Conservation (phyloP, 345 rosid genomes). For the Carallia brachiata region DNA sequence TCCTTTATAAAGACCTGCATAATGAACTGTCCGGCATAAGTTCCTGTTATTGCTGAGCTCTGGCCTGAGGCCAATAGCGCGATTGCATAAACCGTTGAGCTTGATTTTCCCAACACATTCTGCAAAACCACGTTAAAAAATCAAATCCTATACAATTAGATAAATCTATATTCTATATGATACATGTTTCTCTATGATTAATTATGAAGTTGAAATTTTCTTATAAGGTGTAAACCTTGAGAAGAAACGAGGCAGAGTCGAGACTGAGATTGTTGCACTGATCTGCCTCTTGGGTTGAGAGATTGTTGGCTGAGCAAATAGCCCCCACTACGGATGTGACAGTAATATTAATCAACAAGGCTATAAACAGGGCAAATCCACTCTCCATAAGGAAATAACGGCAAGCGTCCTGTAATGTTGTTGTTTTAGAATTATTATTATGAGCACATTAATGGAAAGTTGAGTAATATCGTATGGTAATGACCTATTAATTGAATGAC, state of each 20-base stretch:
- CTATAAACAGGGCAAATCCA: constrained; percentile 58
- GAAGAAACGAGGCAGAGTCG: constrained; percentile 73
- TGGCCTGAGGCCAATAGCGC: constrained; percentile 74
- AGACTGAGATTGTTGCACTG: constrained; percentile 53
- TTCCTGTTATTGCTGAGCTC: constrained; percentile 65
- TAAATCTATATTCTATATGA: too few species aligned
- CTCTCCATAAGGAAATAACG: constrained; percentile 60
- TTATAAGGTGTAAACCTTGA: constrained; percentile 31
- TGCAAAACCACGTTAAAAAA: constrained; percentile 20
- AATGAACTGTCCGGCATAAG: constrained; percentile 66
- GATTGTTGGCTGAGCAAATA: constrained; percentile 36
- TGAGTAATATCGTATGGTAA: not conserved
- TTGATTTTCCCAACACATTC: constrained; percentile 65
- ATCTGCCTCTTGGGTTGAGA: constrained; percentile 24
- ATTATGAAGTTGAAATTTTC: not conserved
- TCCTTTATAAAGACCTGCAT: constrained; percentile 43
- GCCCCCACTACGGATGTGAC: constrained; percentile 56
- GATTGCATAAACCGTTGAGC: constrained; percentile 51
- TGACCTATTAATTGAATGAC: not conserved
- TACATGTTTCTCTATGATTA: too few species aligned
- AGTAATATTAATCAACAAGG: constrained; percentile 59
- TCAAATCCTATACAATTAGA: not conserved
- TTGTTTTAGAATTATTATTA: too few species aligned
- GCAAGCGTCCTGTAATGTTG: constrained; percentile 49
- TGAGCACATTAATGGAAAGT: not conserved